phyloP scores from a whole-genome alignment of 2,329 filamentous ascomycete genomes.

The Tolypocladium inflatum region DNA sequence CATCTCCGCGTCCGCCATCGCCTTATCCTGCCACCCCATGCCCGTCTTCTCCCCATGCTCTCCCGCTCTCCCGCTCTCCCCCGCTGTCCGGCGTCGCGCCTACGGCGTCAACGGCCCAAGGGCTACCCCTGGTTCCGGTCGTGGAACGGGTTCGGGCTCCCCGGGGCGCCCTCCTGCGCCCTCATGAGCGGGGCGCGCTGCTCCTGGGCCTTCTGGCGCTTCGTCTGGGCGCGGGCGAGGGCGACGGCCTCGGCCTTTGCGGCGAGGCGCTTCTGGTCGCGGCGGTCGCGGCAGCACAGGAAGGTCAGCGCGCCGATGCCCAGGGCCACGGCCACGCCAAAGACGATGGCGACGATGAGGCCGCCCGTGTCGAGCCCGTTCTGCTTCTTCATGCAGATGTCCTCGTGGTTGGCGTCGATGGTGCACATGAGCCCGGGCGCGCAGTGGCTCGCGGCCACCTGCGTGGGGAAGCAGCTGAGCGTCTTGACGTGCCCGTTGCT shows the following conservation, averaged over 20 bases:
- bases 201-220: constrained; percentile 28
- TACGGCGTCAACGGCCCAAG: not conserved
- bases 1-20: not conserved
- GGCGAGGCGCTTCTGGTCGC: constrained; percentile 30
- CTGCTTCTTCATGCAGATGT: constrained; percentile 30
- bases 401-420: constrained; percentile 22
- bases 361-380: constrained; percentile 31
- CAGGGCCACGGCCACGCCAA: constrained; percentile 29
- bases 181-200: constrained; percentile 26
- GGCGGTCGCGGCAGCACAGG: constrained; percentile 42
- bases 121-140: constrained; percentile 13
- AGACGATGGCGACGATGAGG: constrained; percentile 37
- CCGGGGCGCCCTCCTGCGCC: constrained; percentile 13
- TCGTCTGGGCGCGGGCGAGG: constrained; percentile 37
- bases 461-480: constrained; percentile 29
- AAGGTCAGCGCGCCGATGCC: constrained; percentile 33
- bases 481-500: constrained; percentile 23
- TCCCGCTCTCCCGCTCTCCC: not conserved
- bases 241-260: constrained; percentile 40
- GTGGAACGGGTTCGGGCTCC: constrained; percentile 24
- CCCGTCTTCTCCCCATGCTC: not conserved
- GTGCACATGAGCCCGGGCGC: constrained; percentile 33
- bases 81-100: too few species aligned
- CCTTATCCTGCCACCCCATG: not conserved
- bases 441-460: constrained; percentile 28